Evolutionary conservation across 202 grass and related monocot genomes (phyloP).

Genomic region (Digitaria exilis): DNA sequence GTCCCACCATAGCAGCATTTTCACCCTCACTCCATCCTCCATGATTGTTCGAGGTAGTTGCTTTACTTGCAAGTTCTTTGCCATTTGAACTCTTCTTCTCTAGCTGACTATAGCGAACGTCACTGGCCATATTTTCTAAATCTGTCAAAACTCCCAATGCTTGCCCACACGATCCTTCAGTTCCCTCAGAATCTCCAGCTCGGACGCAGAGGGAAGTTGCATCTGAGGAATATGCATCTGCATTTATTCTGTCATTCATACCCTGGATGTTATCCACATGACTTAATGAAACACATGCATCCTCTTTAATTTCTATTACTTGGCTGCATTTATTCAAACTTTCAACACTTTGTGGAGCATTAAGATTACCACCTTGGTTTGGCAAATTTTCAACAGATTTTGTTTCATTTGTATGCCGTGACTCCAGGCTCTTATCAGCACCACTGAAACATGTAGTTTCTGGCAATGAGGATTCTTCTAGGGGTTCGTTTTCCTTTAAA

Average conservation of each 20-base stretch:
- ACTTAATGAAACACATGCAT: conserved; percentile 6
- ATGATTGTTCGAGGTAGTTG: conserved; percentile 43
- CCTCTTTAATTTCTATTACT: conserved; percentile 11
- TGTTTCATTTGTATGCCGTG: conserved; percentile 4
- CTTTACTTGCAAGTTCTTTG: conserved; percentile 30
- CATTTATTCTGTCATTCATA: not conserved
- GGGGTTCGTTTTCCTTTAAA: conserved; percentile 2
- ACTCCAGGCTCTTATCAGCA: conserved; percentile 8
- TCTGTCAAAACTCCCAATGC: conserved; percentile 11
- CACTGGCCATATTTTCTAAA: conserved; percentile 9
- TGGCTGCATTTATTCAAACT: conserved; percentile 18
- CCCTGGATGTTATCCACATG: conserved; percentile 15
- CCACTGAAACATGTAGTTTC: conserved; percentile 29
- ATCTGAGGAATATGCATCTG: conserved; percentile 5
- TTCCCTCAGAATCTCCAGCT: conserved; percentile 35
- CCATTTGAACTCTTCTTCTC: conserved; percentile 23
- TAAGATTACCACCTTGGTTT: conserved; percentile 10
- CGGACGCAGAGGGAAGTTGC: not conserved
- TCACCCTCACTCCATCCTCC: conserved; percentile 34
- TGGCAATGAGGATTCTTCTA: not conserved
- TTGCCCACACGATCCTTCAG: not conserved
- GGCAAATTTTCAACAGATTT: conserved; percentile 25
- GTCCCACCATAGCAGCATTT: conserved; percentile 18
- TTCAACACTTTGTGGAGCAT: conserved; percentile 23
- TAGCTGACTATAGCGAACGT: not conserved